Base-by-base conservation (phyloP, 768 basidiomycete genomes). In the Leccinum disarticulatum region DNA sequence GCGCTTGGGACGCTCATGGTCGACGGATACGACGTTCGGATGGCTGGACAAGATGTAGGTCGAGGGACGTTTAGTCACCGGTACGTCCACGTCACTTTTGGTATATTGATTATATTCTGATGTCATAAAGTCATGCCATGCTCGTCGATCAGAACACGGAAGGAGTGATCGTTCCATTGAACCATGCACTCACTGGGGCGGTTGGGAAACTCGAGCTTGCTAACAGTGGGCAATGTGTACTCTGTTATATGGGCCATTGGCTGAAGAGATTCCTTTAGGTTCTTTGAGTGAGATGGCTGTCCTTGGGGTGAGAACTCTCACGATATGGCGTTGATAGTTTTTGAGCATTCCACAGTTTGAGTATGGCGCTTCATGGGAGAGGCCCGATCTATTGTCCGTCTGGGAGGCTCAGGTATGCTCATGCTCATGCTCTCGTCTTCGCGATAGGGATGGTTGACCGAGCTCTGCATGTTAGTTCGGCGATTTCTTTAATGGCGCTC, bases 31-130 rank as follows among this genome's bases (percentile, higher is more conserved):
- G 90, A 95, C 68, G 81, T 97, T 9, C 84, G 94, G 15, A 91
- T 97, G 33, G 94, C 93, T 2, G 95, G 95, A 7, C 95, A 97
- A 72, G 95, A 96, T 69, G 92, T 95, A 0, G 95, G 94, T 0
- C 73, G 94, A 41, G 94, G 95, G 3, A 95, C 93, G 11, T 93
- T 95, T 74, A 92, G 90, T 63, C 91, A 93, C 54, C 79, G 89
- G 83, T 82, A 50, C 15, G 75, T 60, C 27, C 36, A 57, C 3
- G 6, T 50, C 53, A 5, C 9, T 41, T 25, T 7, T 11, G 3
- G 6, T 28, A 19, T 41, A n/a, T n/a, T n/a, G 17, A 17, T 17
- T n/a, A 41, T 41, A 0, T 17, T 41, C 38, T 38, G 14, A 38
- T 14, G 0, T 38, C 5, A n/a, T 17, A 1, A 54, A 85, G 86